Evolutionary conservation across 371 early-diverging fungal genomes (phyloP).

Genomic region (Smittium culicis): DNA sequence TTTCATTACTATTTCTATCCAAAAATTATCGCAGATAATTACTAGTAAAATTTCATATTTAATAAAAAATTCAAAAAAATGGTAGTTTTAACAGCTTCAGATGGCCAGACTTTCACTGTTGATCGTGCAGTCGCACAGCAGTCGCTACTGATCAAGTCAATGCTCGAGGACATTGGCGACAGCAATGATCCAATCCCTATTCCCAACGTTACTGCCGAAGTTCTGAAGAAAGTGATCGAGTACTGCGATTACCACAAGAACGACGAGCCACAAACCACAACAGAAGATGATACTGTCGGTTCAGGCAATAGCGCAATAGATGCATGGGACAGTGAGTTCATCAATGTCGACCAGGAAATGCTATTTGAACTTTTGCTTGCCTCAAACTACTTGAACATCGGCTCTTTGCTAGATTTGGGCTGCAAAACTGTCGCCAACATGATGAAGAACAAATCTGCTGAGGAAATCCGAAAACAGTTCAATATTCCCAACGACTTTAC

Average conservation of each 20-base stretch:
- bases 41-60: no score
- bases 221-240: slow-evolving; percentile 64
- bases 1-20: no score
- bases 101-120: slow-evolving; percentile 19
- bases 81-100: slow-evolving; percentile 25
- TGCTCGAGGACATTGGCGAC: slow-evolving; percentile 81
- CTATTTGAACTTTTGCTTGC: slow-evolving; percentile 68
- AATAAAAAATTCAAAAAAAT: no score
- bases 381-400: slow-evolving; percentile 93
- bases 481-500: slow-evolving; percentile 92
- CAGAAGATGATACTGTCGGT: slow-evolving; percentile 39
- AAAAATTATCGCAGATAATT: no score
- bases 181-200: slow-evolving; percentile 57
- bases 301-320: slow-evolving; percentile 52
- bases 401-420: slow-evolving; percentile 81
- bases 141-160: slow-evolving; percentile 81
- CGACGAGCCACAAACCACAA: slow-evolving; percentile 37
- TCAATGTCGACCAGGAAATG: slow-evolving; percentile 63
- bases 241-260: slow-evolving; percentile 65
- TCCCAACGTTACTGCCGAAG: slow-evolving; percentile 54
- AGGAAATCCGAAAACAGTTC: slow-evolving; percentile 87
- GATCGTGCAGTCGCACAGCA: slow-evolving; percentile 55
- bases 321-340: slow-evolving; percentile 69
- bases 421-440: slow-evolving; percentile 98
- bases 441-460: slow-evolving; percentile 88